Base-by-base conservation (phyloP, 768 basidiomycete genomes). In the Suillus subalutaceus region DNA sequence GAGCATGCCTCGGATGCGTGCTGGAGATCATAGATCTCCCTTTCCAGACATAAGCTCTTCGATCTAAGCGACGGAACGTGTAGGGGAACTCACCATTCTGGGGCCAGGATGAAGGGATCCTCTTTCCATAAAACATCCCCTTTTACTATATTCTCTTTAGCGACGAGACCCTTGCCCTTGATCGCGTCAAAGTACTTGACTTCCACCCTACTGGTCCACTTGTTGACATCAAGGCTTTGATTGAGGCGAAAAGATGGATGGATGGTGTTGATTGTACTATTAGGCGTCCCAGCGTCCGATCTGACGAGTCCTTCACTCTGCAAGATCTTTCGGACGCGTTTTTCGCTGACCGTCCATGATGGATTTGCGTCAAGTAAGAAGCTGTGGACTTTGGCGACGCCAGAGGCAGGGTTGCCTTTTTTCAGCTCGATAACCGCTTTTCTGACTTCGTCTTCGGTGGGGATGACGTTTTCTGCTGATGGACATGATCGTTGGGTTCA, bases 81-180 rank as follows among this genome's bases (percentile, higher is more conserved):
- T 59, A 20, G 4, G n/a, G 18, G 37, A 23, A 72, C 81, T 67
- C 74, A 92, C 90, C 89, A 92, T 78, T 92, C 90, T n/a, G 92
- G 88, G n/a, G 91, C 90, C 26, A 93, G 77, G 55, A 90, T 77
- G 72, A 90, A 93, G 1, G 92, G 92, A 71, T 93, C 91, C 72
- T 96, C 94, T 66, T 88, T 90, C 93, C 94, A 96, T 20, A 97
- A 74, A 5, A 87, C 79, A 67, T 96, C 92, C 0, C 90, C 92
- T 71, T 88, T 85, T 32, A 79, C 78, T 63, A 96, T 90, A 38
- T 83, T 80, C 60, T 87, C 85, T 41, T 78, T 85, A 1, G 93
- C 92, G 0, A 96, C 86, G 43, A 97, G 80, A 0, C 94, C 95
- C 71, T 96, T 96, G 3, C 95, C 94, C 72, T 90, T 94, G 65